Conservation (phyloP, 345 rosid species). For the Balakata baccata region DNA sequence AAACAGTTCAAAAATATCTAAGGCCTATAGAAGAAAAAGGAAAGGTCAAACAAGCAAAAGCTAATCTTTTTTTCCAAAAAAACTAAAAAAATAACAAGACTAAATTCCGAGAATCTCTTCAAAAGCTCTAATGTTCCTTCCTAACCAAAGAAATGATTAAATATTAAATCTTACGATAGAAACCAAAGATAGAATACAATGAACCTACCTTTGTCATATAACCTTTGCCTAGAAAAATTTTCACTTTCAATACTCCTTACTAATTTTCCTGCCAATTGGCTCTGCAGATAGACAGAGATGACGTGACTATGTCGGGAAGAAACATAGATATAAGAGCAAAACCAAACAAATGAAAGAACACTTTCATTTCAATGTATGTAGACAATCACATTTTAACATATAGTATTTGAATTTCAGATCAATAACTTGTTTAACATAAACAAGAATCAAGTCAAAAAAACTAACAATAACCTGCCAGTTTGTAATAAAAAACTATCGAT, state of each 20-base stretch:
- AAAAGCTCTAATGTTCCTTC: neutral
- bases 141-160: neutral
- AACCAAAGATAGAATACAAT: neutral
- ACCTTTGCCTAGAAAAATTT: slow-evolving; percentile 27
- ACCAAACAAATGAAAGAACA: neutral
- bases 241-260: slow-evolving; percentile 19
- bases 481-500: neutral
- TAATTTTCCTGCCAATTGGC: slow-evolving; percentile 15
- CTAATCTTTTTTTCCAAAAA: neutral
- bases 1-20: neutral
- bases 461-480: neutral
- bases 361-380: neutral
- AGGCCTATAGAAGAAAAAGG: neutral
- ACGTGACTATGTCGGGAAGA: neutral
- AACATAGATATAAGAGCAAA: neutral
- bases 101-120: no score
- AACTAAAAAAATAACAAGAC: no score
- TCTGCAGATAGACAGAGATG: slow-evolving; percentile 17
- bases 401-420: neutral
- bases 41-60: neutral
- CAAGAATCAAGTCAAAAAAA: neutral
- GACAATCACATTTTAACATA: neutral
- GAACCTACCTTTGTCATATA: slow-evolving; percentile 22
- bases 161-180: neutral
- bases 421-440: neutral